These are phyloP conservation scores for Lachancea fermentati DNA, from an alignment of 805 yeast species.

Conservation along the genomic window DNA sequence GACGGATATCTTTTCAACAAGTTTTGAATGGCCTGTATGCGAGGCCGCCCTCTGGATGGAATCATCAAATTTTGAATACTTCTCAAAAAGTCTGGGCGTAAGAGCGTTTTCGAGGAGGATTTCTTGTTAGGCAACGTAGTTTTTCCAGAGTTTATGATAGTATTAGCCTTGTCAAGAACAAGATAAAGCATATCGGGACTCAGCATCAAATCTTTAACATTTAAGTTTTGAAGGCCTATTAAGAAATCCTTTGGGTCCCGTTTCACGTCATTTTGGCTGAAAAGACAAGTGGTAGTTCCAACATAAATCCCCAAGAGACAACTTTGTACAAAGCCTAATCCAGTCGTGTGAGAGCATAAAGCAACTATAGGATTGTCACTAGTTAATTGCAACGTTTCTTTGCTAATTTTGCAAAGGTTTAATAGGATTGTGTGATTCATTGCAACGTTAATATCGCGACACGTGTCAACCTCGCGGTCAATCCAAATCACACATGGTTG, in stretches of 20 bases:
- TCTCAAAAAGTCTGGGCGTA: constrained; percentile 37
- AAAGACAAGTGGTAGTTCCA: constrained; percentile 79
- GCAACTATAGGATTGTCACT: constrained; percentile 72
- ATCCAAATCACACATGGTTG: constrained; percentile 28
- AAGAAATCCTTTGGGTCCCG: constrained; percentile 68
- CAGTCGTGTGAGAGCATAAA: constrained; percentile 76
- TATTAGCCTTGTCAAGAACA: constrained; percentile 53
- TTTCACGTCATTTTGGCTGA: constrained; percentile 73
- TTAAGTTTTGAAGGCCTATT: constrained; percentile 63
- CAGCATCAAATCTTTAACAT: constrained; percentile 79
- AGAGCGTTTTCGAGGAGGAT: constrained; percentile 9
- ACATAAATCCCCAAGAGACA: constrained; percentile 75
- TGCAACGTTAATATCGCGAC: constrained; percentile 24
- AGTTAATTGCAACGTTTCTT: constrained; percentile 84
- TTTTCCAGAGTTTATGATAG: constrained; percentile 6
- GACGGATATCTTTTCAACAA: constrained; percentile 58
- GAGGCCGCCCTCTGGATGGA: constrained; percentile 70
- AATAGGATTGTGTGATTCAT: constrained; percentile 57
- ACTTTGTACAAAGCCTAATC: constrained; percentile 87
- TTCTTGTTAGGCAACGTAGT: constrained; percentile 9
- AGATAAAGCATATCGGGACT: constrained; percentile 79
- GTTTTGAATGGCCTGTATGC: constrained; percentile 48
- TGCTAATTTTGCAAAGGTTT: constrained; percentile 79
- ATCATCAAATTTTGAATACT: constrained; percentile 79
- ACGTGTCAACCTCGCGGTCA: constrained; percentile 20